Base-by-base conservation (phyloP, 306 rosid genomes). In the Prunus davidiana region DNA sequence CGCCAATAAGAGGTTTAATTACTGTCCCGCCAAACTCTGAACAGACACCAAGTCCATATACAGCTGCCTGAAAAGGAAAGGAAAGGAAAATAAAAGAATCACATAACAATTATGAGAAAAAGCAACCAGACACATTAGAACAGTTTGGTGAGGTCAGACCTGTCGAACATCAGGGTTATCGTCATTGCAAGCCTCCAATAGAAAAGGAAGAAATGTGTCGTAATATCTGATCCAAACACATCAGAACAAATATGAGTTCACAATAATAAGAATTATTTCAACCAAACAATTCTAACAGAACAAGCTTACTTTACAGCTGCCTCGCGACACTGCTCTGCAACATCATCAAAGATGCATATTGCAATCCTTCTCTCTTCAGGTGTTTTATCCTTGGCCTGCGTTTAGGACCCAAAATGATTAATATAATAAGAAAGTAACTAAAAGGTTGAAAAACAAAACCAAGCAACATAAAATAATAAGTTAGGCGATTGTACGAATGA, bases 291-390 rank as follows among this genome's bases (percentile, higher is more conserved):
- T 32, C 20, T 12, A 66, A 27, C 49, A 16, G 71, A 71, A 32
- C 32, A 70, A 46, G 71, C 82, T 80, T 86, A 93, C 99, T 91
- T 93, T 19, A 96, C 65, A 61, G 98, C 99, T 47, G 97, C 91
- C 87, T 96, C 99, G 77, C 89, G 98, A 52, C 99, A 96, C 83
- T 96, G 99, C 82, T 96, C 99, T 9, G 93, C 99, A 78, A 96
- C 87, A 78, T 96, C 99, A 83, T 96, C 99, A 81, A 96, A 96
- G 80, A 96, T 96, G 89, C 99, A 96, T 73, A 96, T 93, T 60
- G 99, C 99, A 54, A 93, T 93, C 83, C 99, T 91, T 72, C 99
- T 88, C 90, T 96, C 99, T 86, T 91, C 99, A 24, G 96, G 90
- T 46, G 99, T 84, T 86, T 92, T 96, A 81, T 96, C 99, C 88